Evolutionary conservation across 1,284 basidiomycete genomes (phyloP), one percentile per base, ranked within the genome.

Genomic region (Heimioporus punctisporus): DNA sequence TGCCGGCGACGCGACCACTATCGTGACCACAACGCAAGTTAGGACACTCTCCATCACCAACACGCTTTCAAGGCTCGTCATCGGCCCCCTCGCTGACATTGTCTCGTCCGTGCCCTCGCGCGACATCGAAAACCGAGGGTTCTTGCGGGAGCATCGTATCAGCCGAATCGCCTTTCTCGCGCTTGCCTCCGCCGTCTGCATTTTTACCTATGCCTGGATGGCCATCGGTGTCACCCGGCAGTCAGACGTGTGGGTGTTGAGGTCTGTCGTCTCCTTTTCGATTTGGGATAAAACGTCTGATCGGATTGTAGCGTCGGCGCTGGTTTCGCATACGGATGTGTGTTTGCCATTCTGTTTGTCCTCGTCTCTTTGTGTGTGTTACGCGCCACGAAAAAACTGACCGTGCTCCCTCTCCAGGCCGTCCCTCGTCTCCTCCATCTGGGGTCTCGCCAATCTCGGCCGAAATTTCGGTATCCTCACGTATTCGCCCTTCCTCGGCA

Each of bases 401-500:
- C 14, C 6, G 30, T 31, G 17, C 30, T 42, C 49, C 9, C 23
- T 15, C 3, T 28, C 43, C 55, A 88, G 88, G 8, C 89, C 90
- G 4, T 84, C 86, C 50, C 78, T 92, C 31, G 71, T 90, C 5
- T 83, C 85, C 8, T 77, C 85, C 4, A 76, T 88, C 24, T 92
- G 88, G 86, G 90, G 90, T 15, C 67, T 79, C 27, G 65, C 75
- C n/a, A 80, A 89, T 60, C 73, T 86, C 3, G 90, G 84, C 14
- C 81, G 90, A 54, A 92, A 92, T 69, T 92, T 85, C 59, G 90
- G 90, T 25, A 73, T 90, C 43, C 67, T 90, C 54, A 83, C 85
- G 42, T 90, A 89, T 58, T 83, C 88, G 0, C 85, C 88, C 9
- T 88, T 92, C 69, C 67, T 84, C 26, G 90, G 89, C 11, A 90